Evolutionary conservation across 495 filamentous ascomycete genomes (phyloP), one percentile per base, ranked within the genome.

Genomic region (Trichoderma reesei): DNA sequence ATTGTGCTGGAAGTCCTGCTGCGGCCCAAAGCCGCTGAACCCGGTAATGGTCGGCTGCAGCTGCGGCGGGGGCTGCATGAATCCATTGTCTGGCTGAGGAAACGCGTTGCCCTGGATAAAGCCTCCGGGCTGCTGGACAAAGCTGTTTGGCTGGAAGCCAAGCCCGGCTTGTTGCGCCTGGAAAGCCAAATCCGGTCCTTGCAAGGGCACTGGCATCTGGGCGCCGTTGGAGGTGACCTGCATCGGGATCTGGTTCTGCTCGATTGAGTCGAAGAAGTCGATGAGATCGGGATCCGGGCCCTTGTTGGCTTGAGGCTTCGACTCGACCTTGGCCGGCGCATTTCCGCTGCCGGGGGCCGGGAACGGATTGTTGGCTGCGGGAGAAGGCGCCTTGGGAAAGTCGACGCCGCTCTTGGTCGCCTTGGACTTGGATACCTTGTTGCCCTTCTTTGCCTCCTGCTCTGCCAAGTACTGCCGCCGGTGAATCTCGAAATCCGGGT

Each of bases 191-290:
- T 56, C 54, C n/a, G 46, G 54, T 56, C 7, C 69, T 48, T 48
- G 46, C 48, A 56, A 34, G 11, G 51, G 51, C 20, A 56, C 26
- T 56, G 34, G 51, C 9, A 56, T 33, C 33, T 20, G 51, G n/a
- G 62, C 33, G 9, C 67, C 46, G 13, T 77, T 72, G 33, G 74
- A 65, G 60, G 85, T 82, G 3, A 73, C 70, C 33, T 67, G 75
- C 76, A 86, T 86, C 74, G 89, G 85, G 65, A 92, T 90, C 73
- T 93, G 91, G 66, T 93, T 92, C 69, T 90, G 88, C 69, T 98
- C 92, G 70, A 99, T 98, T 2, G 93, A 93, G 65, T 94, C 94
- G 71, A 99, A 99, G 73, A 99, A 96, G 72, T 99, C 94, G 69
- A 99, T 99, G 62, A 99, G 78, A 76, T 98, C 90, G 59, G 87